These are phyloP conservation scores for Syzygium syzygioides DNA, from an alignment of 441 rosid genomes.

Conservation along the genomic window DNA sequence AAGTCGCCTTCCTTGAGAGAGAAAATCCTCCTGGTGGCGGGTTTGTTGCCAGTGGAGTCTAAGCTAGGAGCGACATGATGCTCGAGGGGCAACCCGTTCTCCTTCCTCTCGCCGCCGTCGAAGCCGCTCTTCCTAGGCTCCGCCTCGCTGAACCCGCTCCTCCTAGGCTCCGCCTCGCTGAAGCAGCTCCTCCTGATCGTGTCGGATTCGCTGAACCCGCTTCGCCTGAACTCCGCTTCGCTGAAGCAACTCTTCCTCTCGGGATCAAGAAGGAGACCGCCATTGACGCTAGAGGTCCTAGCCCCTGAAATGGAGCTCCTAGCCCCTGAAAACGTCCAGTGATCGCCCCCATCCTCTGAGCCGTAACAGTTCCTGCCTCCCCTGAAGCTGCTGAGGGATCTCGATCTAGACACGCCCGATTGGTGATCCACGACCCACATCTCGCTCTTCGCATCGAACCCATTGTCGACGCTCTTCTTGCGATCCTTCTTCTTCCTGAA, in stretches of 20 bases:
- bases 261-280: constrained; percentile 45
- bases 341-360: constrained; percentile 59
- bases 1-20: constrained; percentile 77
- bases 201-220: constrained; percentile 12
- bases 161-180: constrained; percentile 45
- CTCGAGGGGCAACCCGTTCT: constrained; percentile 29
- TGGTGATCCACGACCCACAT: constrained; percentile 71
- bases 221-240: constrained; percentile 11
- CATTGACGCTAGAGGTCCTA: constrained; percentile 72
- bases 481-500: constrained; percentile 60
- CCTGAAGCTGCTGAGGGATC: constrained; percentile 87
- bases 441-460: constrained; percentile 54
- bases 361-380: constrained; percentile 47
- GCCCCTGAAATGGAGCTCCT: constrained; percentile 78
- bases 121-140: constrained; percentile 41
- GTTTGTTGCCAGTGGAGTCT: constrained; percentile 12
- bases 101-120: constrained; percentile 50
- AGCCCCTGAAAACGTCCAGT: constrained; percentile 46
- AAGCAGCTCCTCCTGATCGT: constrained; percentile 4
- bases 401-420: constrained; percentile 73
- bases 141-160: constrained; percentile 38
- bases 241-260: constrained; percentile 26
- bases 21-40: constrained; percentile 43
- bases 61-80: constrained; percentile 14
- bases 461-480: constrained; percentile 26